Evolutionary conservation across 306 rosid species (phyloP), one percentile per base, ranked within the genome.

Genomic region (Lathyrus oleraceus): DNA sequence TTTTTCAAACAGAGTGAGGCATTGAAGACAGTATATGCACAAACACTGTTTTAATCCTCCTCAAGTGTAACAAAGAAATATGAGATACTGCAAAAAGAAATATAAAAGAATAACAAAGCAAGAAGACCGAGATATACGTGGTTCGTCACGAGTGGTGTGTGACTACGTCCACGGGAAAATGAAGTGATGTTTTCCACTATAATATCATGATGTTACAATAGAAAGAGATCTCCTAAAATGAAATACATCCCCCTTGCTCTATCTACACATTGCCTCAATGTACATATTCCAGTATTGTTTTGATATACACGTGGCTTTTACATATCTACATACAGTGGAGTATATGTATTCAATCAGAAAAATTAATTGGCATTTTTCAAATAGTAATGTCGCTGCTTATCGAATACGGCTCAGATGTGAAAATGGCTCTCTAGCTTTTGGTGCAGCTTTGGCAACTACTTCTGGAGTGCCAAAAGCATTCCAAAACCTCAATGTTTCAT

Each of bases 381-480:
- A 21, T 2, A 5, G 10, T 20, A 57, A n/a, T 28, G 12, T 28
- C 14, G 6, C 17, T 32, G 58, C 23, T 77, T n/a, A 82, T 59
- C 87, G 75, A 11, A 84, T 81, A 8, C 81, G 77, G 15, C 43
- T 73, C 39, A 81, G 6, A 72, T 82, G 47, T 32, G 86, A 67
- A 79, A 84, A 84, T 36, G 88, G 81, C 85, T 79, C 77, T 60
- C 53, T 86, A 0, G 69, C 74, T 70, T 86, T 81, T 3, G 79
- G 81, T 1, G 83, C 78, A 30, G 91, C 72, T 52, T 79, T 81
- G 8, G 82, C 21, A n/a, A 32, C 72, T 70, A 58, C 73, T 71
- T 79, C 86, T 28, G 88, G 91, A 58, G 79, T 73, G 27, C 88
- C 86, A 71, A 86, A 84, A 49, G 80, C 86, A 74, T 86, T 86